Percentiles rank a stretch among this genome's conserved stretches.
phyloP scores from a whole-genome alignment of 768 basidiomycete genomes.

The Rhodotorula kratochvilovae region DNA sequence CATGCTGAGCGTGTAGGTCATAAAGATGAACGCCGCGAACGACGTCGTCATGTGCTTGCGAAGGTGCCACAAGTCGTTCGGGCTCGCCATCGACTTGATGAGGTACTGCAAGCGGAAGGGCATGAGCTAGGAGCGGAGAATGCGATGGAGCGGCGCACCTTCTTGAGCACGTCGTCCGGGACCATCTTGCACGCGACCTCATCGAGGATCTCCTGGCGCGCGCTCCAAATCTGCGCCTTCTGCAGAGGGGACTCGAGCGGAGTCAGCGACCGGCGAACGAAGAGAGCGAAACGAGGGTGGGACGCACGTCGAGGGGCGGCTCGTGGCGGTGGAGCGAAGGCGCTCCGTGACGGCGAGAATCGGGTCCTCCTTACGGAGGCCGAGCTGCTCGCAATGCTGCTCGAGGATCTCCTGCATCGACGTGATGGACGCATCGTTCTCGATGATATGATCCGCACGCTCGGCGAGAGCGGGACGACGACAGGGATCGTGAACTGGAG shows the following conservation, averaged over 20 bases:
- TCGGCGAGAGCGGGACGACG: constrained; percentile 70
- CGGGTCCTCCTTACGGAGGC: constrained; percentile 80
- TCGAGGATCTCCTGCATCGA: constrained; percentile 92
- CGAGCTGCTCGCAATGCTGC: constrained; percentile 68
- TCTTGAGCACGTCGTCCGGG: constrained; percentile 78
- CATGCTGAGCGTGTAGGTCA: constrained; percentile 81
- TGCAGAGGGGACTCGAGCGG: not conserved
- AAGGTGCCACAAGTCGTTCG: constrained; percentile 89
- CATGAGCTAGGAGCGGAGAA: not conserved
- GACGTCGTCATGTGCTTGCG: constrained; percentile 94
- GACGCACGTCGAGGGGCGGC: constrained; percentile 16
- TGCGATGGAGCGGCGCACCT: constrained; percentile 54
- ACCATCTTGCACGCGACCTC: constrained; percentile 82
- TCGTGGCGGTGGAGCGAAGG: constrained; percentile 49
- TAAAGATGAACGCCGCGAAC: constrained; percentile 79
- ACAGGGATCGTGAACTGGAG: constrained; percentile 86
- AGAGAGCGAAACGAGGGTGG: not conserved
- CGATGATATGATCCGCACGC: constrained; percentile 78
- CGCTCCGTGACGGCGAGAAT: constrained; percentile 81
- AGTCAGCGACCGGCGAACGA: constrained; percentile 42
- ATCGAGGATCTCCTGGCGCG: constrained; percentile 65
- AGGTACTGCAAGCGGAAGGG: constrained; percentile 65
- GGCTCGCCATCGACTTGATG: constrained; percentile 72
- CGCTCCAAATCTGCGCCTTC: constrained; percentile 62
- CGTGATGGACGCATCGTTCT: constrained; percentile 86